These are phyloP conservation scores for Tetrapisispora nanseiensis DNA, from an alignment of 805 yeast genomes.

Conservation along the genomic window DNA sequence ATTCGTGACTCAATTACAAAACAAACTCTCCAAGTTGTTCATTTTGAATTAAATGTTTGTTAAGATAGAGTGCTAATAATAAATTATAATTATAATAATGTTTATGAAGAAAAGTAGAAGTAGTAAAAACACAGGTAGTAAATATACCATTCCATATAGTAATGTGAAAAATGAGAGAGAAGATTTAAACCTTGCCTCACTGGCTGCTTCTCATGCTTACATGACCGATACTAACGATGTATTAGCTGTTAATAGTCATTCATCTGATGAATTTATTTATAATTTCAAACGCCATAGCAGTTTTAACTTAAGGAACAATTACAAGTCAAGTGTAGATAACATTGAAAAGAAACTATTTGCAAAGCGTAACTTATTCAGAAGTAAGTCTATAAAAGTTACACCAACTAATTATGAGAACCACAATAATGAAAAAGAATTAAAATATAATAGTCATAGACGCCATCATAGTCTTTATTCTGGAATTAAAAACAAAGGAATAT, in stretches of 20 bases:
- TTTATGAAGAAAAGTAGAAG: neutral
- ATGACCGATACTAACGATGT: neutral
- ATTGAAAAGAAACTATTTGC: neutral
- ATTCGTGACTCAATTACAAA: too few relatives aligned
- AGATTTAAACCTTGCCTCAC: neutral
- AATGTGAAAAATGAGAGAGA: neutral
- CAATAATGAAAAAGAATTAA: neutral
- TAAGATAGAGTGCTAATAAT: neutral
- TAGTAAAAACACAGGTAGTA: neutral
- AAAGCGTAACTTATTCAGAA: neutral
- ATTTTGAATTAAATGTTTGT: too few relatives aligned
- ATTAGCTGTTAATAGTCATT: neutral
- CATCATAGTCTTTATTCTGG: neutral
- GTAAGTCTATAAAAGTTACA: neutral
- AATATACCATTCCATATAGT: neutral
- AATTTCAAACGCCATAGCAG: conserved; percentile 1
- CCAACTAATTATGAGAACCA: neutral
- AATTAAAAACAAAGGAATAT: neutral
- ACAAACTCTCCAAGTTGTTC: too few relatives aligned
- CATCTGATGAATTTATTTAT: neutral
- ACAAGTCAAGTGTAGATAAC: neutral
- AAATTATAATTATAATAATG: neutral
- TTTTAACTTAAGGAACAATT: neutral
- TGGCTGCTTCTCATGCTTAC: conserved; percentile 1
- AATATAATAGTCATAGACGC: neutral